These are phyloP conservation scores for Botryotinia convoluta DNA, from an alignment of 2,329 filamentous ascomycete species.

Conservation along the genomic window DNA sequence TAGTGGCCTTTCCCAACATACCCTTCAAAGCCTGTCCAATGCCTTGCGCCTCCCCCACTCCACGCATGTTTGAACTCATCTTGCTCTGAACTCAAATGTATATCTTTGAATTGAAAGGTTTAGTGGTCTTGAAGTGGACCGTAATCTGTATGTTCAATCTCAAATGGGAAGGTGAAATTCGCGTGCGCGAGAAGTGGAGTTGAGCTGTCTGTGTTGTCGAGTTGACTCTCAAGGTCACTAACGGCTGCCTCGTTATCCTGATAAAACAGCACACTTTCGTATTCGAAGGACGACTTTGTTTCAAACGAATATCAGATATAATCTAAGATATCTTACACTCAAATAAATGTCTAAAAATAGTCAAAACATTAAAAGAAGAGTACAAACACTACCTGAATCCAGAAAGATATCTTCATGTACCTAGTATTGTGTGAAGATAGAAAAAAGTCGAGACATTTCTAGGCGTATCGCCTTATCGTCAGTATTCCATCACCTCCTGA, in stretches of 20 bases:
- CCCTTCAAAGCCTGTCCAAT: conserved; percentile 32
- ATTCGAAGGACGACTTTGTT: background rate
- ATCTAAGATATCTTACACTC: background rate
- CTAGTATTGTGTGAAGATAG: background rate
- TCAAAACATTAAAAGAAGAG: background rate
- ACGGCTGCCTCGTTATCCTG: background rate
- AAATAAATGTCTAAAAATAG: background rate
- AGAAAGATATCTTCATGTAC: background rate
- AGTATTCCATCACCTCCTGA: conserved; percentile 1
- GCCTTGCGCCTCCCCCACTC: conserved; percentile 29
- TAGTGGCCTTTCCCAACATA: conserved; percentile 13
- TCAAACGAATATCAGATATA: background rate
- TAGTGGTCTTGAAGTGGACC: background rate
- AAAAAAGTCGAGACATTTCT: conserved; percentile 9
- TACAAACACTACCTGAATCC: background rate
- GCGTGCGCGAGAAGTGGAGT: conserved; percentile 2
- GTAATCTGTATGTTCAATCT: conserved; percentile 5
- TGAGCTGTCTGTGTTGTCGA: background rate
- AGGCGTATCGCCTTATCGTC: conserved; percentile 9
- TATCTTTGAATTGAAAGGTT: background rate
- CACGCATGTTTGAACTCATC: conserved; percentile 35
- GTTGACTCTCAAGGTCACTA: conserved; percentile 2
- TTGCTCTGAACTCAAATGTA: conserved; percentile 22
- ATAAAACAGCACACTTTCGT: background rate
- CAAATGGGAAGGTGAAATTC: background rate